Percentiles rank a stretch among this genome's conserved stretches.
Conservation (phyloP, 306 rosid genomes). For the Sesbania bispinosa region DNA sequence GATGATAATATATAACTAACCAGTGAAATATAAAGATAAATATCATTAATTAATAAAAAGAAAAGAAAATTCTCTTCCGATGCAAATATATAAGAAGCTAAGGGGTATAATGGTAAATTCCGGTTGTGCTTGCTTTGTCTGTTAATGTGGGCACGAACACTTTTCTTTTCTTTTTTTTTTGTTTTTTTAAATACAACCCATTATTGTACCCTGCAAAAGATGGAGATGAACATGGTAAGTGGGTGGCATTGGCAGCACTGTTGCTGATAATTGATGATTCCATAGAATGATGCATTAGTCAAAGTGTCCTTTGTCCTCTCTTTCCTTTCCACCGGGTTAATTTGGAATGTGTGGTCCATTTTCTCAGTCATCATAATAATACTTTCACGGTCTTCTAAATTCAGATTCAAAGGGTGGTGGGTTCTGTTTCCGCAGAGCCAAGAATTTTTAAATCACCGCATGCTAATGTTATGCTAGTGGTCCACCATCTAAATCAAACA, state of each 20-base stretch:
- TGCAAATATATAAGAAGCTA: background rate
- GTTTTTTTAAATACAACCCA: constrained; percentile 13
- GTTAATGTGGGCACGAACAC: constrained; percentile 1
- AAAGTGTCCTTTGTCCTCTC: constrained; percentile 24
- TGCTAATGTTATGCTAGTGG: background rate
- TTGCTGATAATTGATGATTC: constrained; percentile 13
- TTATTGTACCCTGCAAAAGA: constrained; percentile 22
- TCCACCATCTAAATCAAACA: background rate
- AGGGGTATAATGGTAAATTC: constrained; percentile 14
- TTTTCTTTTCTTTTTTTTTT: background rate
- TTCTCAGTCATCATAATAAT: background rate
- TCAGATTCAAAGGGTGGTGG: too few relatives aligned
- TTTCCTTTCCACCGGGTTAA: background rate
- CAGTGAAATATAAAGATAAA: too few relatives aligned
- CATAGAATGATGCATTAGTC: constrained; percentile 18
- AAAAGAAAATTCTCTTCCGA: too few relatives aligned
- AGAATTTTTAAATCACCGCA: background rate
- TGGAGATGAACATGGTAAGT: constrained; percentile 21
- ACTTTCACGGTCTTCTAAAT: constrained; percentile 42
- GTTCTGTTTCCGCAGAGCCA: background rate
- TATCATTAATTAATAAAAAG: too few relatives aligned
- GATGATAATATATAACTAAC: too few relatives aligned
- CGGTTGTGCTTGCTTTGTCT: background rate
- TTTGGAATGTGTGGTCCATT: constrained; percentile 36
- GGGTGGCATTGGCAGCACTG: constrained; percentile 12